These are phyloP conservation scores for Barnettozyma hawaiiensis DNA, from an alignment of 1,139 yeast species.

Conservation along the genomic window DNA sequence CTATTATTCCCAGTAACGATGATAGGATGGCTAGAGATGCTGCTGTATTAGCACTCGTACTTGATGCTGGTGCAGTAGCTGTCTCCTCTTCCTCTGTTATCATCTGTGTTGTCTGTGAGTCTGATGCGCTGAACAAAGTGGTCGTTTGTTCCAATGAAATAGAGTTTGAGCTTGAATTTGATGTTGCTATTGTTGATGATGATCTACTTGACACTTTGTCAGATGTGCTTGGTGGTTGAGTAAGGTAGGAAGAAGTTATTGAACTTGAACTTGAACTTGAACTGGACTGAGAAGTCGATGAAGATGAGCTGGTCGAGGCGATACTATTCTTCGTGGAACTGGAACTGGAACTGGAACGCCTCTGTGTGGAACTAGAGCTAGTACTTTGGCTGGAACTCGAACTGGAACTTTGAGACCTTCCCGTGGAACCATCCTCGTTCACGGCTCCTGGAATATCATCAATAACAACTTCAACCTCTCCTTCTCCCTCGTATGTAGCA, in stretches of 20 bases:
- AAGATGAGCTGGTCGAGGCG: no score
- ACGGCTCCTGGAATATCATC: slow-evolving; percentile 43
- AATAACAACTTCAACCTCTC: slow-evolving; percentile 39
- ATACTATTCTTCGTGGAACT: no score
- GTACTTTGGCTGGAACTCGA: not conserved
- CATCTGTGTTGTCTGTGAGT: not conserved
- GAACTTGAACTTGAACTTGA: not conserved
- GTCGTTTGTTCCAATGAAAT: not conserved
- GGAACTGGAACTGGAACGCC: not conserved
- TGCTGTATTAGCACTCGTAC: not conserved
- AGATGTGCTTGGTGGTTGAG: not conserved
- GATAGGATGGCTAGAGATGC: not conserved
- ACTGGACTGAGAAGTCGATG: no score
- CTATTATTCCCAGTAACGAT: not conserved
- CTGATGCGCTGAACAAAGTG: not conserved
- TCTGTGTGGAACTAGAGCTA: not conserved
- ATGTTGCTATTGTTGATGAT: not conserved
- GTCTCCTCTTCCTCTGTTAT: not conserved
- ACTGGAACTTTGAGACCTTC: not conserved
- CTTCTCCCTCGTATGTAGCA: slow-evolving; percentile 37
- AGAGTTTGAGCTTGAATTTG: no score
- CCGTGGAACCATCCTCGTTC: not conserved
- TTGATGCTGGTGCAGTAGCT: not conserved
- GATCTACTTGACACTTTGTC: not conserved
- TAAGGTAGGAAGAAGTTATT: not conserved